Base-by-base conservation (phyloP, 2,329 filamentous ascomycete species). In the Fusarium secorum region DNA sequence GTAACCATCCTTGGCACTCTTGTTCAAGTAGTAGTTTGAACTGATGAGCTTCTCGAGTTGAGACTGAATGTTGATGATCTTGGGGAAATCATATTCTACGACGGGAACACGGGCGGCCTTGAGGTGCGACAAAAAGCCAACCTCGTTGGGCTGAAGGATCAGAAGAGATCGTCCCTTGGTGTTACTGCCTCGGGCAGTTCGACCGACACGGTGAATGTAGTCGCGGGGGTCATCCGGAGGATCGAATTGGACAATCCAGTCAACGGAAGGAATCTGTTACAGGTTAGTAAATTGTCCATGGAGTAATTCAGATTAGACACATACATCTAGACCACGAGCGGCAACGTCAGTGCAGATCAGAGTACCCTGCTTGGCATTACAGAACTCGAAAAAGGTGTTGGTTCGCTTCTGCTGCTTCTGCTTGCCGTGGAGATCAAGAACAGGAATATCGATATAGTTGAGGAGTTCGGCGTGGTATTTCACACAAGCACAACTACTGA, bases 381-480 rank as follows among this genome's bases (percentile, higher is more conserved):
- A 86, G 80, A 99, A 99, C 80, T 98, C 95, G 81, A 98, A 99
- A 81, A 99, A 99, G 2, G 94, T 97, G 79, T 97, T 97, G 28
- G 96, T 99, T n/a, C 96, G 93, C 82, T 97, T 97, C 82, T 98
- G 94, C 82, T 99, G 96, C 83, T 99, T 99, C 83, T 97, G 94
- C 83, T 99, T 98, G 74, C 94, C 96, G 81, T 97, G 93, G 11
- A 97, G 86, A 74, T 93, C 92, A 45, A 97, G 87, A 5, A 97
- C 93, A 9, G 93, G 94, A 42, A 98, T 87, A 81, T 98, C 96
- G 77, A 98, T 98, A 83, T 97, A 98, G 84, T 98, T 98, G 74
- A 99, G 89, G 32, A 99, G 89, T 81, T 98, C 95, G 30, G 93
- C 90, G 82, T 97, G 94, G 83, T 98, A 99, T 81, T 97, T 97